Evolutionary conservation across 164 flowering plant genomes (phyloP).

Genomic region (Protea cynaroides): DNA sequence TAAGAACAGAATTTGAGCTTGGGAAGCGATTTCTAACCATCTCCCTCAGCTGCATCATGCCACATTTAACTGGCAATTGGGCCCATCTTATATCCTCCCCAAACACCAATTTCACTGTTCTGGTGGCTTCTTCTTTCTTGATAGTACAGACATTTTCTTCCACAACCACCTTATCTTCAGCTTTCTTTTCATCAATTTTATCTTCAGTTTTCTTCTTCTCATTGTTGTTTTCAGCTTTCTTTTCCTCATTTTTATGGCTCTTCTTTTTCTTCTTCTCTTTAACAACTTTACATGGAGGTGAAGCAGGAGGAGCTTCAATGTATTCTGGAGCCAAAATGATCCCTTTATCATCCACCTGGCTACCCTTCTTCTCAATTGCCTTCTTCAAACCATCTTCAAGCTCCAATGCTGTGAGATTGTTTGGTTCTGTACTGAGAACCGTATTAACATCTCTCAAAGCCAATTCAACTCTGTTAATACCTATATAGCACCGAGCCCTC

Average conservation of each 20-base stretch:
- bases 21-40: slow-evolving; percentile 57
- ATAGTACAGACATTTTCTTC: slow-evolving; percentile 36
- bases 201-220: slow-evolving; percentile 13
- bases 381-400: slow-evolving; percentile 50
- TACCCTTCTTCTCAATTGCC: slow-evolving; percentile 36
- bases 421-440: slow-evolving; percentile 58
- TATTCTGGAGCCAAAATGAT: slow-evolving; percentile 35
- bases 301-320: slow-evolving; percentile 25
- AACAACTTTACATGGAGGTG: slow-evolving; percentile 7
- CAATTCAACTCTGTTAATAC: slow-evolving; percentile 60
- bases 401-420: slow-evolving; percentile 67
- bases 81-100: slow-evolving; percentile 93
- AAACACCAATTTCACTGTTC: slow-evolving; percentile 60
- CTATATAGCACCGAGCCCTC: slow-evolving; percentile 81
- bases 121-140: slow-evolving; percentile 35
- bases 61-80: slow-evolving; percentile 56
- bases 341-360: slow-evolving; percentile 27
- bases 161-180: slow-evolving; percentile 58
- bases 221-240: slow-evolving; percentile 29
- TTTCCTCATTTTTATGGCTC: slow-evolving; percentile 35
- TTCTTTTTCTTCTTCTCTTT: slow-evolving; percentile 18
- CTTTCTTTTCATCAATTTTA: slow-evolving; percentile 21
- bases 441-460: slow-evolving; percentile 61
- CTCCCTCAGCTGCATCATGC: slow-evolving; percentile 48
- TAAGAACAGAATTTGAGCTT: slow-evolving; percentile 41